These are phyloP conservation scores for Pichia exigua DNA, from an alignment of 805 yeast genomes.

Conservation along the genomic window DNA sequence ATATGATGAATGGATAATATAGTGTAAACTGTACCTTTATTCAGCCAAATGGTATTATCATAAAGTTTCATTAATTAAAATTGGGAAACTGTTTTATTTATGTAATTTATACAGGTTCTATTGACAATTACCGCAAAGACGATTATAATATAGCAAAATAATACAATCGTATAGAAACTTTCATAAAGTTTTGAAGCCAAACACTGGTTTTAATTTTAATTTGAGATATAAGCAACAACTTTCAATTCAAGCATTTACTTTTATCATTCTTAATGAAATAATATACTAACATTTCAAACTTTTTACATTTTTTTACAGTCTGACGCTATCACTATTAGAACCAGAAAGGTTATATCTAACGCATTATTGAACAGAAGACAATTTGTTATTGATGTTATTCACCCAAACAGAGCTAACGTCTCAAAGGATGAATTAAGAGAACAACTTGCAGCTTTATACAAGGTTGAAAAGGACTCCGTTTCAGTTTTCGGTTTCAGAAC, in stretches of 20 bases:
- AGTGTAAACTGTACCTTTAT: no score
- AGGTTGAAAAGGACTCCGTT: conserved; percentile 59
- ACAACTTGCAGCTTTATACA: conserved; percentile 51
- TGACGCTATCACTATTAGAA: conserved; percentile 99
- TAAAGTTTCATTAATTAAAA: no score
- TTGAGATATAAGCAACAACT: no score
- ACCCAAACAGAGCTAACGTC: conserved; percentile 99
- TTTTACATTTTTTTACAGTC: conserved; percentile 42
- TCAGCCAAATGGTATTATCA: no score
- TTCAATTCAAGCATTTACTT: background rate
- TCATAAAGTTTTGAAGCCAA: no score
- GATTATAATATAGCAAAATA: no score
- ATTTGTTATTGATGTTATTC: conserved; percentile 98
- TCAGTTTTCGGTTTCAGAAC: conserved; percentile 99
- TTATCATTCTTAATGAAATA: background rate
- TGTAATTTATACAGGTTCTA: no score
- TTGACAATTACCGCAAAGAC: no score
- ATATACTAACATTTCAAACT: conserved; percentile 14
- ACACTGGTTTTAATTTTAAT: no score
- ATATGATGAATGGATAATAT: no score
- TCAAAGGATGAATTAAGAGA: conserved; percentile 98
- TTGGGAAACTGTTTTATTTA: no score
- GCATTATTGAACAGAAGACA: conserved; percentile 99
- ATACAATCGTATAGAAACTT: no score
- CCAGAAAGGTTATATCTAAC: conserved; percentile 98